Evolutionary conservation across 1,284 basidiomycete species (phyloP), one percentile per base, ranked within the genome.

Genomic region (Rhodotorula mucilaginosa): DNA sequence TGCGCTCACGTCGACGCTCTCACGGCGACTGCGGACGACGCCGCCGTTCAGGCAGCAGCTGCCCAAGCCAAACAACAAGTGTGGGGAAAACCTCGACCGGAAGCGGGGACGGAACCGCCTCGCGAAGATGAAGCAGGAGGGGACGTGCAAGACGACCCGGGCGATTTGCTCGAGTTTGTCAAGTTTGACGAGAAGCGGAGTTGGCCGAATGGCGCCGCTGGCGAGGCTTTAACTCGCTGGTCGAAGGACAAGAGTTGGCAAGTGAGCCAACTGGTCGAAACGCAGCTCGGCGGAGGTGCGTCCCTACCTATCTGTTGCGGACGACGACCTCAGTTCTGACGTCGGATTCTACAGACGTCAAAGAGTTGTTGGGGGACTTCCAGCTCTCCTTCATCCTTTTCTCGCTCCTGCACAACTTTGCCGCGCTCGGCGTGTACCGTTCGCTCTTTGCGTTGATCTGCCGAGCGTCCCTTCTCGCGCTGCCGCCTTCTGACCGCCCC

Each of bases 241-340:
- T 80, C 81, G 23, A 79, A 73, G 63, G 83, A 84, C 76, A 84
- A 84, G 78, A 82, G 81, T 68, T 82, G 80, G 81, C 66, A 72
- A 26, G 46, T 82, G 61, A 77, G 74, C 3, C 29, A 79, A 44
- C 78, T 82, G 0, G 74, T 82, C 1, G 60, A 62, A 5, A 62
- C 57, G 2, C 76, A 80, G n/a, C 72, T 81, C 5, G 76, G 68
- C 2, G 78, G 78, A 19, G 79, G 82, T 83, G 66, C 71, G 82
- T 5, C 8, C 54, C 57, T 31, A 6, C 48, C 49, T 5, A 7
- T 29, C 13, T 5, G 13, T 7, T 56, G 4, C 34, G 19, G 19
- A 39, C 10, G n/a, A 16, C 15, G n/a, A 16, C 2, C 29, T 16
- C 52, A 57, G 51, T 23, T 47, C 21, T 16, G n/a, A 5, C 39